Conservation (phyloP, 257 asterid genomes). For the Primulina eburnea region DNA sequence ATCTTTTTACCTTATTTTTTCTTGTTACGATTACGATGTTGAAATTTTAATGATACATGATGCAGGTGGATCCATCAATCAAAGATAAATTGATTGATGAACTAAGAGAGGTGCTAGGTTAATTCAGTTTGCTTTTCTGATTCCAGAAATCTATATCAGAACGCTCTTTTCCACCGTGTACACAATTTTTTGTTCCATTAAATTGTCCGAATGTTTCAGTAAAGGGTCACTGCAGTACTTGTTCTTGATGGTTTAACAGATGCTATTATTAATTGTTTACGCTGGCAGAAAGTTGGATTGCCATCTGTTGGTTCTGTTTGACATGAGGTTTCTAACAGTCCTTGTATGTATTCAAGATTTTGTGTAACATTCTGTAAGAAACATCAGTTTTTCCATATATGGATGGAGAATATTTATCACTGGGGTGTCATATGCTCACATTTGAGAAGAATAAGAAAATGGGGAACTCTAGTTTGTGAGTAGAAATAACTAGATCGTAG, state of each 20-base stretch:
- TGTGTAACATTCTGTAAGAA: neutral
- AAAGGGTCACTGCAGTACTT: neutral
- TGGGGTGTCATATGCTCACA: neutral
- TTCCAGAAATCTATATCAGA: neutral
- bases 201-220: neutral
- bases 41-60: neutral
- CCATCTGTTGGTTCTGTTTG: neutral
- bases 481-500: neutral
- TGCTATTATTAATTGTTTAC: too few species aligned
- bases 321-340: neutral
- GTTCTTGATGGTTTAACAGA: neutral
- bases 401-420: neutral
- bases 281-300: neutral
- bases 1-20: neutral
- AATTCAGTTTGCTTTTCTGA: neutral
- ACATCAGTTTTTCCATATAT: neutral
- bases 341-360: neutral
- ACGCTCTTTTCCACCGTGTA: neutral
- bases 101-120: conserved; percentile 38
- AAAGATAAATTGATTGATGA: conserved; percentile 59
- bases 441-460: neutral
- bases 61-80: conserved; percentile 74
- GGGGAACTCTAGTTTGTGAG: neutral
- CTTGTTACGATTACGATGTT: neutral
- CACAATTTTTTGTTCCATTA: neutral